Evolutionary conservation across 129 eudicot genomes (phyloP).

Genomic region (Kitagawia praeruptora): DNA sequence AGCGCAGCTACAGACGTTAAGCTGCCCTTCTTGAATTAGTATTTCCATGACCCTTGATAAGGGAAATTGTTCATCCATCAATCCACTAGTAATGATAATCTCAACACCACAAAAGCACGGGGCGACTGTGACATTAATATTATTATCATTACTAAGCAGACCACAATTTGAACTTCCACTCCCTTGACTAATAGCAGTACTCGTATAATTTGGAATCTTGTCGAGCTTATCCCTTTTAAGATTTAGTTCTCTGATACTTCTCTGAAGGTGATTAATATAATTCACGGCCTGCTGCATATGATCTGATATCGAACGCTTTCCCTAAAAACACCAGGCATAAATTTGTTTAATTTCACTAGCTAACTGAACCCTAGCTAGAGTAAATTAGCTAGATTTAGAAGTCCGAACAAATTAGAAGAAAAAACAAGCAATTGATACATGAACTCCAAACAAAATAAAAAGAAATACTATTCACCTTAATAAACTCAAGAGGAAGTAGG

Average conservation of each 20-base stretch:
- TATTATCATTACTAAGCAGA: background rate
- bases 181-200: background rate
- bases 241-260: constrained; percentile 23
- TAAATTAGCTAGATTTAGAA: background rate
- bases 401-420: background rate
- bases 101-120: constrained; percentile 21
- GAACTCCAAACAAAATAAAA: background rate
- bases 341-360: background rate
- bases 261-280: constrained; percentile 44
- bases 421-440: background rate
- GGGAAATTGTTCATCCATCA: constrained; percentile 19
- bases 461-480: constrained; percentile 33
- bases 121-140: constrained; percentile 2
- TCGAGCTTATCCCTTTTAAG: constrained; percentile 24
- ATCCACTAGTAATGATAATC: constrained; percentile 24
- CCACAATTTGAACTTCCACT: background rate
- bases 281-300: constrained; percentile 46
- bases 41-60: constrained; percentile 22
- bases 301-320: constrained; percentile 66
- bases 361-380: background rate
- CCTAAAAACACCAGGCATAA: constrained; percentile 21
- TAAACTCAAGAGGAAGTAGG: constrained; percentile 54
- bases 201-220: background rate
- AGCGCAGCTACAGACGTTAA: constrained; percentile 22
- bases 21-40: constrained; percentile 12